Percentiles rank a stretch among this genome's conserved stretches.
phyloP scores from a whole-genome alignment of 257 asterid species.

The Scutellaria barbata region DNA sequence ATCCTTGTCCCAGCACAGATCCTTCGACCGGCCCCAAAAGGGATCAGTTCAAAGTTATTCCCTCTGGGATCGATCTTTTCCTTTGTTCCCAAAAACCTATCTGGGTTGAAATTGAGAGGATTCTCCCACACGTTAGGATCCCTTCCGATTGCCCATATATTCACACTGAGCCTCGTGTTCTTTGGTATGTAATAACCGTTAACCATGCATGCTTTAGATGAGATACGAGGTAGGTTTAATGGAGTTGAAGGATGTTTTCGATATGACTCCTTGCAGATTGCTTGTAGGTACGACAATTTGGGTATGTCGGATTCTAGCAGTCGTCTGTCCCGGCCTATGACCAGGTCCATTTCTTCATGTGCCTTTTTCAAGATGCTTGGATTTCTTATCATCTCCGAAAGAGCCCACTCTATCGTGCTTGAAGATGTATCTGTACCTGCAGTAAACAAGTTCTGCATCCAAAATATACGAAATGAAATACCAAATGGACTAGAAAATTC shows the following conservation, averaged over 20 bases:
- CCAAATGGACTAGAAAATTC: too few species aligned
- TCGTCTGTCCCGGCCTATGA: conserved; percentile 44
- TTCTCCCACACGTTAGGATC: conserved; percentile 58
- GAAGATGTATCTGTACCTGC: conserved; percentile 64
- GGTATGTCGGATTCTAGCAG: conserved; percentile 48
- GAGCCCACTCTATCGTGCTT: conserved; percentile 56
- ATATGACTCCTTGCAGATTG: conserved; percentile 57
- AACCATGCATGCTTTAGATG: conserved; percentile 42
- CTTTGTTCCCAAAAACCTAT: conserved; percentile 38
- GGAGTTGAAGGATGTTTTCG: conserved; percentile 62
- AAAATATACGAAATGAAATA: not conserved
- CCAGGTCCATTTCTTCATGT: conserved; percentile 51
- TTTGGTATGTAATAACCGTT: conserved; percentile 52
- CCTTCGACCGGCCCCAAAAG: conserved; percentile 57
- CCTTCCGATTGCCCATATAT: conserved; percentile 66
- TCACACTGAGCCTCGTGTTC: conserved; percentile 50
- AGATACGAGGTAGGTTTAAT: conserved; percentile 49
- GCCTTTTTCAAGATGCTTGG: conserved; percentile 41
- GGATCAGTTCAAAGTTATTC: conserved; percentile 49
- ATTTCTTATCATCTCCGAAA: conserved; percentile 53
- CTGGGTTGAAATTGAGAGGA: conserved; percentile 50
- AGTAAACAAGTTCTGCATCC: conserved; percentile 48
- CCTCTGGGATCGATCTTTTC: conserved; percentile 46
- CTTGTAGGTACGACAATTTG: conserved; percentile 49
- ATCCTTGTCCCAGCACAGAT: conserved; percentile 56